Evolutionary conservation across 2,329 filamentous ascomycete species (phyloP).

Genomic region (Stemphylium beticola): DNA sequence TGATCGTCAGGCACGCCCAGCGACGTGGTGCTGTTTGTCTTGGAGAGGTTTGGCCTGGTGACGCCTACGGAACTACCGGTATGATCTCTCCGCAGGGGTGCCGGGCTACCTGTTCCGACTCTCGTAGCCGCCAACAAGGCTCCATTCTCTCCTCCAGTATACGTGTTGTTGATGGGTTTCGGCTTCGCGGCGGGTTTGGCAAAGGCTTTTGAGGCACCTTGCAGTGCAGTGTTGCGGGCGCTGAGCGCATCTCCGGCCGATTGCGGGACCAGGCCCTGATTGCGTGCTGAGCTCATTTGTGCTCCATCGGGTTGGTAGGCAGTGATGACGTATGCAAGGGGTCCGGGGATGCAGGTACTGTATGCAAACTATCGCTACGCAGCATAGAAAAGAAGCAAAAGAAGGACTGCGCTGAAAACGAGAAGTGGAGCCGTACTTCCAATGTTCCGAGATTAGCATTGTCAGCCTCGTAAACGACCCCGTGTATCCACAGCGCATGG

Average conservation of each 20-base stretch:
- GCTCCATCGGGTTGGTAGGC: conserved; percentile 39
- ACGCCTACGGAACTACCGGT: conserved; percentile 40
- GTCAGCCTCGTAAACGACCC: conserved; percentile 11
- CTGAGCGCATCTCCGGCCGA: conserved; percentile 46
- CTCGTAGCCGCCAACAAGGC: conserved; percentile 55
- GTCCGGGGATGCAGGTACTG: background rate
- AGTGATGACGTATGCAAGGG: conserved; percentile 21
- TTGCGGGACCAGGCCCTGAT: conserved; percentile 35
- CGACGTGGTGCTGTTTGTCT: conserved; percentile 39
- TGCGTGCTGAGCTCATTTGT: conserved; percentile 47
- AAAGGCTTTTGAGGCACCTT: conserved; percentile 58
- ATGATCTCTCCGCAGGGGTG: conserved; percentile 36
- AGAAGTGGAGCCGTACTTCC: conserved; percentile 14
- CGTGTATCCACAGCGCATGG: conserved; percentile 12
- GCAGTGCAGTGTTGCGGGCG: conserved; percentile 54
- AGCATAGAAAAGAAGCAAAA: conserved; percentile 14
- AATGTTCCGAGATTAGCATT: conserved; percentile 13
- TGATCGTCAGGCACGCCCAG: conserved; percentile 39
- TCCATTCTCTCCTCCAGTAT: conserved; percentile 50
- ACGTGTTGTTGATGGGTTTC: conserved; percentile 48
- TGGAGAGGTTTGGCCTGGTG: conserved; percentile 33
- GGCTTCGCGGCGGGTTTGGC: conserved; percentile 52
- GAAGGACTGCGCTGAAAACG: conserved; percentile 21
- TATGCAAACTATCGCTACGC: conserved; percentile 6
- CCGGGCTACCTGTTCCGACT: conserved; percentile 41